These are phyloP conservation scores for Platanthera guangdongensis DNA, from an alignment of 106 monocot species.

Conservation along the genomic window DNA sequence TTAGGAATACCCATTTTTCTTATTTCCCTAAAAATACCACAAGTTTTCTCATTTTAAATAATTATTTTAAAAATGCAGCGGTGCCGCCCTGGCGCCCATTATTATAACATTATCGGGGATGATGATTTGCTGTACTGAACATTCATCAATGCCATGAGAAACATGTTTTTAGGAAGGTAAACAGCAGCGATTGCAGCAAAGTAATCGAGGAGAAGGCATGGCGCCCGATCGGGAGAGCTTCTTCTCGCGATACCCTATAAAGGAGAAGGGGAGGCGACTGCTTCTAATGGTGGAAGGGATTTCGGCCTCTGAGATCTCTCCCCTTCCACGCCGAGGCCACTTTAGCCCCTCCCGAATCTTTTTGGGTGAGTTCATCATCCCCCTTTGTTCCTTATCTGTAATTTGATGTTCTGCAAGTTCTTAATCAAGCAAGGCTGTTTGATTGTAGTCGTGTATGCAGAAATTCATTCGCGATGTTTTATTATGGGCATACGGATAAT, in stretches of 20 bases:
- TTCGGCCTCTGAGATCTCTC: not conserved
- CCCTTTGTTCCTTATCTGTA: not conserved
- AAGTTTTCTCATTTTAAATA: no score
- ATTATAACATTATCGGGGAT: not conserved
- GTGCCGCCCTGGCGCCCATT: not conserved
- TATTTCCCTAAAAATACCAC: no score
- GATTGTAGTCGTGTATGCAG: not conserved
- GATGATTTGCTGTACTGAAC: not conserved
- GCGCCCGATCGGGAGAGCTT: slow-evolving; percentile 5
- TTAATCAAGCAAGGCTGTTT: not conserved
- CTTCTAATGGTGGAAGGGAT: not conserved
- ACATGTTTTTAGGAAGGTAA: not conserved
- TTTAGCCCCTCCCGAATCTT: not conserved
- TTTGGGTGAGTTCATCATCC: not conserved
- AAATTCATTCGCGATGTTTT: not conserved
- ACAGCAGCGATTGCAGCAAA: not conserved
- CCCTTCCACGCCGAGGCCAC: not conserved
- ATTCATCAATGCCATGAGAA: not conserved
- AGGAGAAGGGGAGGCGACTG: not conserved
- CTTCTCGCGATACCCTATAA: not conserved
- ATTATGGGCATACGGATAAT: not conserved
- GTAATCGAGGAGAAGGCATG: not conserved
- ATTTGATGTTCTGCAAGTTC: not conserved
- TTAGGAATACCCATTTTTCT: no score
- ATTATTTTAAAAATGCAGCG: no score